A percentile compares a stretch with the other conserved stretches of the same genome.
Evolutionary conservation across 2,329 filamentous ascomycete genomes (phyloP).

Genomic region (Paraphoma chrysanthemicola): DNA sequence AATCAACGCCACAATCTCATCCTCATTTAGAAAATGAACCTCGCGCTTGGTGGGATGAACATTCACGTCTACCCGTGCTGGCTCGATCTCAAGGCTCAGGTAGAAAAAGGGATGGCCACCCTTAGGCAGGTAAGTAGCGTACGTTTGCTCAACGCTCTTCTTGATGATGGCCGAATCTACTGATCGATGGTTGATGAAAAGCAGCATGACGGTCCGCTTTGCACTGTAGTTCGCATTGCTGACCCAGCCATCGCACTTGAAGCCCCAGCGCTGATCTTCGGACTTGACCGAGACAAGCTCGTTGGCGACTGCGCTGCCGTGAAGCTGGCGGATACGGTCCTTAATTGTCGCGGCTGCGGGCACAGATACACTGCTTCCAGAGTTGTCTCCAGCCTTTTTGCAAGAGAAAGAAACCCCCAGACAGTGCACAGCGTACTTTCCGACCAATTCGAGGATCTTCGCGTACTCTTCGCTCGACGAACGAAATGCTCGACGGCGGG

Average conservation of each 20-base stretch:
- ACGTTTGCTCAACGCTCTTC: slow-evolving; percentile 90
- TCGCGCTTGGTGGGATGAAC: slow-evolving; percentile 97
- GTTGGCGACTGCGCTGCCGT: slow-evolving; percentile 83
- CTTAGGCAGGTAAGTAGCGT: slow-evolving; percentile 86
- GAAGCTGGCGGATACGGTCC: slow-evolving; percentile 89
- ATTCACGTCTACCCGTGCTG: slow-evolving; percentile 92
- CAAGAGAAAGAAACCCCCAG: slow-evolving; percentile 91
- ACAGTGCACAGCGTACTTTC: slow-evolving; percentile 92
- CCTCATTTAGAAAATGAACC: slow-evolving; percentile 96
- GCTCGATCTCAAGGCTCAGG: slow-evolving; percentile 89
- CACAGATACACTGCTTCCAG: slow-evolving; percentile 76
- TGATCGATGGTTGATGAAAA: slow-evolving; percentile 96
- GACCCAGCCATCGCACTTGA: slow-evolving; percentile 79
- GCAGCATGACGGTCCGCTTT: slow-evolving; percentile 83
- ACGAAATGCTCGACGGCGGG: slow-evolving; percentile 84
- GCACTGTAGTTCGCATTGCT: slow-evolving; percentile 95
- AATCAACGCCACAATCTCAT: slow-evolving; percentile 89
- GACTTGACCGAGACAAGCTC: slow-evolving; percentile 81
- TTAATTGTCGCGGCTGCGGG: slow-evolving; percentile 73
- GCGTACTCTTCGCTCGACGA: slow-evolving; percentile 95
- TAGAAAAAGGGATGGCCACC: slow-evolving; percentile 94
- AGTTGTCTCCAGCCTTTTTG: slow-evolving; percentile 92
- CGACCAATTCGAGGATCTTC: slow-evolving; percentile 95
- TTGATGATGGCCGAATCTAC: slow-evolving; percentile 90
- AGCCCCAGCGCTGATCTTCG: slow-evolving; percentile 79